phyloP scores from a whole-genome alignment of 345 rosid species.

The Punica granatum region DNA sequence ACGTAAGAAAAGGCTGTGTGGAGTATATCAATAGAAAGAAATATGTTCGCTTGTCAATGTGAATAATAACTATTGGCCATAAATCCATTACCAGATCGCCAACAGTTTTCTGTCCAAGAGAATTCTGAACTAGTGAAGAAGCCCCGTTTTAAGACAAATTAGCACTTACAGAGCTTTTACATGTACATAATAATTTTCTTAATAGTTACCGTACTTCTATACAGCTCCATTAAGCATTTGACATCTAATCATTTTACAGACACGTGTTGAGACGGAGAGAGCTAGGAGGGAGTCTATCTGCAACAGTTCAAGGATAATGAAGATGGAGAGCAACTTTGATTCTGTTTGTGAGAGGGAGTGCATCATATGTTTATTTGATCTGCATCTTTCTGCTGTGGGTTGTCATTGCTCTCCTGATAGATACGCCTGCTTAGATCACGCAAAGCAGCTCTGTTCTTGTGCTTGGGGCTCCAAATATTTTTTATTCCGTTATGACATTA shows the following conservation, averaged over 20 bases:
- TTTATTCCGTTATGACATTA: conserved; percentile 77
- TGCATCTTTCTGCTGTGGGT: conserved; percentile 97
- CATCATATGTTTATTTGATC: conserved; percentile 75
- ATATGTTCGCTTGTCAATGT: neutral
- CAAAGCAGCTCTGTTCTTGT: conserved; percentile 80
- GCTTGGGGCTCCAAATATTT: conserved; percentile 56
- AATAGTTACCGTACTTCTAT: neutral
- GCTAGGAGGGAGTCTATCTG: conserved; percentile 53
- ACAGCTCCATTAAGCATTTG: neutral
- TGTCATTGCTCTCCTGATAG: conserved; percentile 88
- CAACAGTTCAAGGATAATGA: conserved; percentile 52
- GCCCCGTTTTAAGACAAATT: neutral
- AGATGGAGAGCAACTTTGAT: conserved; percentile 91
- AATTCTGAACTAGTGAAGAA: neutral
- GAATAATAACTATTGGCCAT: neutral
- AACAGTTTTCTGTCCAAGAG: neutral
- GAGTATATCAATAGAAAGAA: neutral
- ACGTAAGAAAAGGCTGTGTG: neutral
- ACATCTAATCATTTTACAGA: conserved; percentile 29
- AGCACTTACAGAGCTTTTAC: neutral
- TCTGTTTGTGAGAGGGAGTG: conserved; percentile 90
- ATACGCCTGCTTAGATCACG: conserved; percentile 85
- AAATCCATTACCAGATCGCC: neutral
- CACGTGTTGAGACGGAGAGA: conserved; percentile 74
- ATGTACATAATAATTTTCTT: neutral